Conservation (phyloP, 495 filamentous ascomycete genomes). For the Endocarpon pusillum region DNA sequence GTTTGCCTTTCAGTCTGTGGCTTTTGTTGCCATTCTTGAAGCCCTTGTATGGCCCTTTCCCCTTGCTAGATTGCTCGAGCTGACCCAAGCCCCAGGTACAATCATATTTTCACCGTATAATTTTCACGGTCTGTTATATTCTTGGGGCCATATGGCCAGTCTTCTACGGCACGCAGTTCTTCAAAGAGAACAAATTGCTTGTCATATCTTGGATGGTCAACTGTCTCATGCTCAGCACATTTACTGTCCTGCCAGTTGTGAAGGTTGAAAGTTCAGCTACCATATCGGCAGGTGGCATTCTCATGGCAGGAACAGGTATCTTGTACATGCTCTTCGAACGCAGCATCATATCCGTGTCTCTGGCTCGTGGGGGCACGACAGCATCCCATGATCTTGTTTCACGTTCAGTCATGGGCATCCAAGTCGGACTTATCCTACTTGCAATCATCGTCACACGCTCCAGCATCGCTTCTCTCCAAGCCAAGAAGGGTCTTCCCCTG, state of each 20-base stretch:
- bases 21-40: conserved; percentile 59
- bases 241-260: conserved; percentile 74
- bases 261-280: conserved; percentile 63
- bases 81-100: conserved; percentile 33
- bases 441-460: conserved; percentile 75
- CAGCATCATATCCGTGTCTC: conserved; percentile 33
- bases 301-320: conserved; percentile 67
- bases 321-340: conserved; percentile 74
- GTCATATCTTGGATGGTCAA: conserved; percentile 55
- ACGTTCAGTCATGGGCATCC: conserved; percentile 36
- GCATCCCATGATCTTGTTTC: conserved; percentile 27
- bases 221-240: conserved; percentile 71
- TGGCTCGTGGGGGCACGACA: conserved; percentile 15
- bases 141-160: conserved; percentile 63
- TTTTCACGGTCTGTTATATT: conserved; percentile 68
- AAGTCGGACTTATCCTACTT: conserved; percentile 66
- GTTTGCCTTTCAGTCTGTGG: conserved; percentile 37
- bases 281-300: conserved; percentile 63
- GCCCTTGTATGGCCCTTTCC: conserved; percentile 48
- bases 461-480: conserved; percentile 64
- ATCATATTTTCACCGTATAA: conserved; percentile 81
- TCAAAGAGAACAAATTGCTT: conserved; percentile 44
- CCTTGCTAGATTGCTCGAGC: conserved; percentile 1
- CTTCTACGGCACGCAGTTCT: conserved; percentile 54
- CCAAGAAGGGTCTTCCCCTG: conserved; percentile 69